A percentile compares a stretch with the other conserved stretches of the same genome.
Conservation (phyloP, 805 yeast genomes). For the Wickerhamiella dianesei region DNA sequence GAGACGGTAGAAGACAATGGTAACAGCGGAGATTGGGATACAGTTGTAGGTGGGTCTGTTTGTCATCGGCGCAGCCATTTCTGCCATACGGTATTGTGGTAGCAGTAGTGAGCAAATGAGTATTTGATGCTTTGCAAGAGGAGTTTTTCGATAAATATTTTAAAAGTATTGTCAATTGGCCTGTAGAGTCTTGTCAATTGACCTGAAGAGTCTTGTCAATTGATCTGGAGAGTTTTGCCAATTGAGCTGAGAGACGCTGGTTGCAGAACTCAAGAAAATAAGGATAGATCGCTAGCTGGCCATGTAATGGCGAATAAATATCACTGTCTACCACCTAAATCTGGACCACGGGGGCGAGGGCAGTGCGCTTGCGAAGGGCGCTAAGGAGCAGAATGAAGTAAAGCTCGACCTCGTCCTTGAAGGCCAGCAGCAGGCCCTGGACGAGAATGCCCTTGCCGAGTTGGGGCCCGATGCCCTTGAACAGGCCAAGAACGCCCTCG, state of each 20-base stretch:
- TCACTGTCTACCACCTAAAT: background rate
- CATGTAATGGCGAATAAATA: background rate
- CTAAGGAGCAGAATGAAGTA: constrained; percentile 19
- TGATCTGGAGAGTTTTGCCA: no score
- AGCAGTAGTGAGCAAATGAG: no score
- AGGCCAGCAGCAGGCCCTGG: constrained; percentile 73
- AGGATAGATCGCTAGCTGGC: background rate
- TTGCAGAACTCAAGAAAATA: background rate
- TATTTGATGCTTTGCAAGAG: no score
- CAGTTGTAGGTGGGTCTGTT: no score
- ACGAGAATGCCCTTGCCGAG: constrained; percentile 68
- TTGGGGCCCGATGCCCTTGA: constrained; percentile 75
- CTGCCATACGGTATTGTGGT: no score
- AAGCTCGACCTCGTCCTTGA: constrained; percentile 48
- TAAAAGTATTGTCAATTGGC: no score
- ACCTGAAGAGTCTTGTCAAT: no score
- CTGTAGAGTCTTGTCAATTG: no score
- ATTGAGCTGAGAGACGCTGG: background rate
- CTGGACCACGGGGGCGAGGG: background rate
- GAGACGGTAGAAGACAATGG: background rate
- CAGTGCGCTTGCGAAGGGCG: background rate
- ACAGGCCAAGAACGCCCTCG: constrained; percentile 55
- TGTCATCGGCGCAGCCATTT: no score
- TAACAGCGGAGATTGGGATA: no score
- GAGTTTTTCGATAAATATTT: no score